These are phyloP conservation scores for Abelmoschus esculentus DNA, from an alignment of 345 rosid genomes.

Conservation along the genomic window DNA sequence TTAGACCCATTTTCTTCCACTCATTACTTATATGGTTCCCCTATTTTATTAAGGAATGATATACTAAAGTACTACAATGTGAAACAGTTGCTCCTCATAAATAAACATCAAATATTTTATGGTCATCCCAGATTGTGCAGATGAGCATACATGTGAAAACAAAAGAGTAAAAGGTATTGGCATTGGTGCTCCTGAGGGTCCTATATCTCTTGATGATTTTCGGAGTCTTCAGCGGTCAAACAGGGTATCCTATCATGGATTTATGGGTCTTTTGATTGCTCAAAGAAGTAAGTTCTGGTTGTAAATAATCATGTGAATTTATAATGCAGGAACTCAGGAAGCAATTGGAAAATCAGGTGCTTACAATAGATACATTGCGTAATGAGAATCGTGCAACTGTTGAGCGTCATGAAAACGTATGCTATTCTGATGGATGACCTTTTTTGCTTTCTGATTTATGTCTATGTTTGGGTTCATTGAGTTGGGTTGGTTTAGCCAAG, in stretches of 20 bases:
- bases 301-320: not conserved
- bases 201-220: constrained; percentile 93
- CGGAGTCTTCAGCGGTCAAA: constrained; percentile 93
- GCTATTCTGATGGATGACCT: constrained; percentile 16
- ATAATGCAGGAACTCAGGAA: constrained; percentile 71
- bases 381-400: constrained; percentile 49
- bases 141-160: constrained; percentile 49
- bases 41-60: not conserved
- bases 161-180: constrained; percentile 86
- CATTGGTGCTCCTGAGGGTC: constrained; percentile 93
- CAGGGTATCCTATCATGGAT: constrained; percentile 36
- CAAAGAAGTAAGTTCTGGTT: not conserved
- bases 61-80: not conserved
- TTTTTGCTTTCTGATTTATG: not conserved
- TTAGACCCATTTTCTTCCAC: not conserved
- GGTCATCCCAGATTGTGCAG: constrained; percentile 31
- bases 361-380: constrained; percentile 57
- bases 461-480: not conserved
- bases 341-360: constrained; percentile 80
- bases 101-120: not conserved
- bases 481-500: not conserved
- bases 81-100: not conserved
- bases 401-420: constrained; percentile 65
- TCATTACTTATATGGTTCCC: not conserved
- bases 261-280: constrained; percentile 11